Conservation (phyloP, 148 eudicot species). For the Fallopia convolvulus region DNA sequence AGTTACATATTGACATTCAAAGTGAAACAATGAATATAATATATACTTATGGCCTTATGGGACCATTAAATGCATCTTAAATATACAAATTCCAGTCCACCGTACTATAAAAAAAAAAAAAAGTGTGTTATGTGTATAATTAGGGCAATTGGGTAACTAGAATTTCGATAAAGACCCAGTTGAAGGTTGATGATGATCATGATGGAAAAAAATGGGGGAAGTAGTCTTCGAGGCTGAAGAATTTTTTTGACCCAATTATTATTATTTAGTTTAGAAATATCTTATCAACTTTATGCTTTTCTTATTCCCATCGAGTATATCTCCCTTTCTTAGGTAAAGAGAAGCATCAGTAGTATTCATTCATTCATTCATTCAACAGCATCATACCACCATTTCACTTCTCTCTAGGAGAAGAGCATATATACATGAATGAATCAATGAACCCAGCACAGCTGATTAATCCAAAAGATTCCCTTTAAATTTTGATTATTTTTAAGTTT, state of each 20-base stretch:
- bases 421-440: background rate
- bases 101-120: no score
- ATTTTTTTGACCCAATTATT: conserved; percentile 9
- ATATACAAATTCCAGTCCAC: no score
- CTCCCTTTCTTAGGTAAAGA: conserved; percentile 6
- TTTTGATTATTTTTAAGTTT: background rate
- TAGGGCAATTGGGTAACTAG: background rate
- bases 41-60: no score
- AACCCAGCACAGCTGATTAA: background rate
- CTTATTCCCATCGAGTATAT: conserved; percentile 7
- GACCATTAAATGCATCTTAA: no score
- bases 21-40: no score
- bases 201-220: background rate
- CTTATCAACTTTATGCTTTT: conserved; percentile 8
- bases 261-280: background rate
- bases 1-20: no score
- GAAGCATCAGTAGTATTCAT: background rate
- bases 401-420: conserved; percentile 5
- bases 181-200: conserved; percentile 9
- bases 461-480: background rate
- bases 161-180: background rate
- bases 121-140: background rate
- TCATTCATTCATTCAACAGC: background rate
- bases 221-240: conserved; percentile 11
- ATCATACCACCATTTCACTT: conserved; percentile 3